A percentile compares a stretch with the other conserved stretches of the same genome.
Evolutionary conservation across 306 rosid species (phyloP).

Genomic region (Dalbergia cultrata): DNA sequence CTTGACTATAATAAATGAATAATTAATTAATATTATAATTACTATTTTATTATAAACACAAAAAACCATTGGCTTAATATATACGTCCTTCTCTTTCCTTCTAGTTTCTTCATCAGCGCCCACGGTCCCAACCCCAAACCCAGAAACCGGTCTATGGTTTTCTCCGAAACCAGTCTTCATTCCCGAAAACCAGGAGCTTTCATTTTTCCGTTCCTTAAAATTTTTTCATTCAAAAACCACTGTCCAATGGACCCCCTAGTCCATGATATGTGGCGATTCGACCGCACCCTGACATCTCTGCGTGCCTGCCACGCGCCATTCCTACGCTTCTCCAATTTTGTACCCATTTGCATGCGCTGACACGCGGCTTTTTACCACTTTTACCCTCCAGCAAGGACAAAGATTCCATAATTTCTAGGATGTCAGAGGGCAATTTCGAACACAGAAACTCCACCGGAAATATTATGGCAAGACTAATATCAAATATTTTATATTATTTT

Average conservation of each 20-base stretch:
- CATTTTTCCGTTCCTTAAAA: conserved; percentile 3
- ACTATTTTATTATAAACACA: background rate
- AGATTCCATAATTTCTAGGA: background rate
- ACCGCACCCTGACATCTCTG: conserved; percentile 59
- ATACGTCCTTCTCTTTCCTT: background rate
- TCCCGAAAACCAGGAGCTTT: conserved; percentile 93
- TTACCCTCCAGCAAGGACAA: background rate
- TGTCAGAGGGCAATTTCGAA: background rate
- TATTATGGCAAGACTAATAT: too few relatives aligned
- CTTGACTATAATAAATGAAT: background rate
- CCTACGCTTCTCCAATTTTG: conserved; percentile 45
- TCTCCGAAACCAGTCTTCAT: conserved; percentile 33
- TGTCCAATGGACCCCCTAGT: conserved; percentile 45
- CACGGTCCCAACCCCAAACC: conserved; percentile 48
- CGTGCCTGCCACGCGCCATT: conserved; percentile 76
- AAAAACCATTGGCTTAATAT: conserved; percentile 49
- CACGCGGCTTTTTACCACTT: background rate
- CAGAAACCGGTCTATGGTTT: conserved; percentile 56
- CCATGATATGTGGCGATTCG: conserved; percentile 91
- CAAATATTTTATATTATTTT: too few relatives aligned
- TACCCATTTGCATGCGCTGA: conserved; percentile 67
- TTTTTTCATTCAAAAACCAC: conserved; percentile 20
- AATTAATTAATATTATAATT: background rate
- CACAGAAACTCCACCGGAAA: background rate
- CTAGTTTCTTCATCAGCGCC: conserved; percentile 50